Evolutionary conservation across 371 early-diverging fungal genomes (phyloP), one percentile per base, ranked within the genome.

Genomic region (Syncephalastrum sp.): DNA sequence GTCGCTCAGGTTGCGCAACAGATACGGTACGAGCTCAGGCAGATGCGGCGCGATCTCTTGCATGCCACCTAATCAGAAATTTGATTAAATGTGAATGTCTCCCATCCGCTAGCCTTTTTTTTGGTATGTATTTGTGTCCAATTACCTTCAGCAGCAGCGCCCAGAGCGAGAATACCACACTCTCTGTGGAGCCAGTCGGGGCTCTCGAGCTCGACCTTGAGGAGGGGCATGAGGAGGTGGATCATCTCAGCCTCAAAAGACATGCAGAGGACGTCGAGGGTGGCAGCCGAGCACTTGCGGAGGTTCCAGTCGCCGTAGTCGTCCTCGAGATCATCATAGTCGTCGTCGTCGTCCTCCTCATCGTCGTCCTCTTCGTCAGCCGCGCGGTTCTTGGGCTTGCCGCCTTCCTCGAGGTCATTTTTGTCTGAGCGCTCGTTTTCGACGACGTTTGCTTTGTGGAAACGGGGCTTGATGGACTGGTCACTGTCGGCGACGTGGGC

Each of bases 271-370:
- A 94, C 90, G 64, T 98, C 98, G 50, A 98, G 70, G 25, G 96
- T 90, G 21, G 97, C 97, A 6, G 98, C 97, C 12, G 94, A 89
- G 81, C 98, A 98, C 75, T 97, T 98, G 70, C 98, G 90, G 54
- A 98, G 69, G 67, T 93, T 98, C 98, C 98, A 98, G 63, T 94
- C 92, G 60, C 85, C 86, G 56, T 87, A 88, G 42, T 88, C 85
- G 47, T 95, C 95, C 27, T 96, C 95, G 47, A 91, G 90, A 54
- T 92, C 94, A 29, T 91, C 92, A 33, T 90, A 88, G 19, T 94
- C 92, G 45, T 92, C 91, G 5, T 90, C 90, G 23, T 91, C 92
- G n/a, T 89, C 91, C 4, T 89, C 91, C 7, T 86, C 87, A 4
- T 75, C 83, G 21, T 70, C 77, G 13, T 69, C 77, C 16, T 71